These are phyloP conservation scores for Corrigiola litoralis DNA, from an alignment of 179 eudicot genomes.

Conservation along the genomic window DNA sequence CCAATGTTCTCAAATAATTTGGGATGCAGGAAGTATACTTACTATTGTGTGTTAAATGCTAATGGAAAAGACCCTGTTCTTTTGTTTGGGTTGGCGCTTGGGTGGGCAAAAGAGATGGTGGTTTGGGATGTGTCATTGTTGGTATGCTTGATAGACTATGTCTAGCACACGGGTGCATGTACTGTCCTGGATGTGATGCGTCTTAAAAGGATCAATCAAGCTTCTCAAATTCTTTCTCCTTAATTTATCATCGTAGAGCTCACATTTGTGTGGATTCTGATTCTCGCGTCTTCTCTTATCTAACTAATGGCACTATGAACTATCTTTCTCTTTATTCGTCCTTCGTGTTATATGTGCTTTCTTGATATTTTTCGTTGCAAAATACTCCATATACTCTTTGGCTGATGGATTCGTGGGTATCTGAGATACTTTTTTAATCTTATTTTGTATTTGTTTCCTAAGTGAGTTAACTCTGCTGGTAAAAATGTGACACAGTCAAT, in stretches of 20 bases:
- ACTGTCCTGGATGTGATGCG: neutral
- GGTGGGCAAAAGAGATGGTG: neutral
- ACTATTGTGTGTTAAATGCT: neutral
- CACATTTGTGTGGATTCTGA: neutral
- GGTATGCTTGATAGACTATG: neutral
- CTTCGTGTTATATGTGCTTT: too few relatives aligned
- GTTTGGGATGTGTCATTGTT: neutral
- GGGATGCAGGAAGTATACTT: neutral
- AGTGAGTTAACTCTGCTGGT: too few relatives aligned
- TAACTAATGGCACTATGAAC: too few relatives aligned
- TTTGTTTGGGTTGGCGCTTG: neutral
- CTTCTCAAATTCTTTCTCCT: neutral
- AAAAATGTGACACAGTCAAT: conserved; percentile 49
- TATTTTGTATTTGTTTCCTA: too few relatives aligned
- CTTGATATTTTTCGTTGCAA: too few relatives aligned
- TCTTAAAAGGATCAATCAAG: neutral
- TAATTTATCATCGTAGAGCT: neutral
- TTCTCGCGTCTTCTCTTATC: neutral
- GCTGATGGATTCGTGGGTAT: too few relatives aligned
- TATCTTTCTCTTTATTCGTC: too few relatives aligned
- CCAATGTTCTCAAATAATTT: too few relatives aligned
- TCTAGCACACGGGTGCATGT: neutral
- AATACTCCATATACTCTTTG: too few relatives aligned
- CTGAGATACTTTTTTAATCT: too few relatives aligned
- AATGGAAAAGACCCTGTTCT: neutral